Evolutionary conservation across 352 stramenopile species (phyloP).

Genomic region (Phytophthora podocarpi): DNA sequence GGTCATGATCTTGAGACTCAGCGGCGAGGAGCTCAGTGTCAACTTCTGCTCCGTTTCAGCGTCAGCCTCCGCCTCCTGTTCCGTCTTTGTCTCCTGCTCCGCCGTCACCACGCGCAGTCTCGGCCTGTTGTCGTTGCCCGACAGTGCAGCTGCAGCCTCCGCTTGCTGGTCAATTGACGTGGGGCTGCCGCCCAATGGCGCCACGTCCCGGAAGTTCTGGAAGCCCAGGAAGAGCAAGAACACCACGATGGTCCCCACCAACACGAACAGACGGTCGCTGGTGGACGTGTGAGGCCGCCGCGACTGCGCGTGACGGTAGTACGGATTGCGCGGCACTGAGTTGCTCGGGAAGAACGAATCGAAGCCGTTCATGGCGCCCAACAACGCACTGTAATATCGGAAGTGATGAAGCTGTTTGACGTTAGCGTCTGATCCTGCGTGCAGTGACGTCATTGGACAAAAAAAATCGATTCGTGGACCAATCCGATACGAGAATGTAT

Average conservation of each 20-base stretch:
- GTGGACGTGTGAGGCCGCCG: conserved; percentile 32
- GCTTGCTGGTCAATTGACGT: conserved; percentile 43
- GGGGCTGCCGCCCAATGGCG: neutral
- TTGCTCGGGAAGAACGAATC: conserved; percentile 73
- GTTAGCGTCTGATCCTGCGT: conserved; percentile 14
- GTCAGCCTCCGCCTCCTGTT: conserved; percentile 13
- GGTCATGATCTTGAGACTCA: conserved; percentile 82
- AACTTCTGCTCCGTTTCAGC: conserved; percentile 29
- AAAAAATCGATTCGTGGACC: conserved; percentile 5
- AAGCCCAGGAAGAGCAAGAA: conserved; percentile 70
- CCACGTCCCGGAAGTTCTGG: conserved; percentile 40
- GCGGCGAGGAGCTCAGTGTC: conserved; percentile 41
- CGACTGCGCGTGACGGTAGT: conserved; percentile 77
- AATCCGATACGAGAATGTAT: neutral
- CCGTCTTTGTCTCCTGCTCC: conserved; percentile 2
- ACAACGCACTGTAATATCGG: neutral
- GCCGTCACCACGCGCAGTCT: conserved; percentile 46
- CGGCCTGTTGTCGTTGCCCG: conserved; percentile 30
- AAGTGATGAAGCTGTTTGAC: conserved; percentile 1
- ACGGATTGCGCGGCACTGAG: conserved; percentile 71
- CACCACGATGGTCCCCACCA: conserved; percentile 69
- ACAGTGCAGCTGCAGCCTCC: conserved; percentile 34
- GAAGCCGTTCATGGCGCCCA: conserved; percentile 58
- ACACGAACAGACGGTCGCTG: conserved; percentile 63
- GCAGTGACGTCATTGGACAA: conserved; percentile 14